phyloP scores from a whole-genome alignment of 106 monocot species.

The Platanthera guangdongensis region DNA sequence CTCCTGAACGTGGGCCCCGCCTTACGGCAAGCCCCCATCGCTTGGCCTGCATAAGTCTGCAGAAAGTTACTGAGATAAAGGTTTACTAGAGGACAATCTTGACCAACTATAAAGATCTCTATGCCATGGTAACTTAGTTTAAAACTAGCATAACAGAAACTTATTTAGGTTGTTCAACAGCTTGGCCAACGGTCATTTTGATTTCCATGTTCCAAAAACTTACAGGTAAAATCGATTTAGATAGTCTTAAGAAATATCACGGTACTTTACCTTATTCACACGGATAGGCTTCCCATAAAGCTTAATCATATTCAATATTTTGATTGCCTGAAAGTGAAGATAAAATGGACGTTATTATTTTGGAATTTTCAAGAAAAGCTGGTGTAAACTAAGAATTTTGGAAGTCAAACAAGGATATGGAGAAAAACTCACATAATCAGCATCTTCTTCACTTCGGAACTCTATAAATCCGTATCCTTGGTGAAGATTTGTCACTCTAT shows the following conservation, averaged over 20 bases:
- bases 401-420: neutral
- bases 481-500: conserved; percentile 98
- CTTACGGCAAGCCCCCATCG: too few relatives aligned
- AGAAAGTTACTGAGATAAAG: too few relatives aligned
- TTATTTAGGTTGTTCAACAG: too few relatives aligned
- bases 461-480: conserved; percentile 98
- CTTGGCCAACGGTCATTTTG: too few relatives aligned
- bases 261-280: conserved; percentile 68
- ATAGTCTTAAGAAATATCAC: neutral
- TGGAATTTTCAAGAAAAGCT: neutral
- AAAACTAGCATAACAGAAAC: too few relatives aligned
- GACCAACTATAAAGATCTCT: too few relatives aligned
- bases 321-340: conserved; percentile 58
- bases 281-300: conserved; percentile 95
- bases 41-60: too few relatives aligned
- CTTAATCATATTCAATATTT: conserved; percentile 98
- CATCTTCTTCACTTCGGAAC: conserved; percentile 96
- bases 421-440: conserved; percentile 77
- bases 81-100: too few relatives aligned
- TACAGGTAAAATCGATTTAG: neutral
- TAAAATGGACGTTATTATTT: neutral
- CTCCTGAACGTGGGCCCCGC: too few relatives aligned
- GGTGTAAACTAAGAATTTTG: neutral
- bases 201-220: too few relatives aligned
- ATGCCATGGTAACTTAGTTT: too few relatives aligned